Conservation (phyloP, 495 filamentous ascomycete species). For the Rhizodiscina lignyota region DNA sequence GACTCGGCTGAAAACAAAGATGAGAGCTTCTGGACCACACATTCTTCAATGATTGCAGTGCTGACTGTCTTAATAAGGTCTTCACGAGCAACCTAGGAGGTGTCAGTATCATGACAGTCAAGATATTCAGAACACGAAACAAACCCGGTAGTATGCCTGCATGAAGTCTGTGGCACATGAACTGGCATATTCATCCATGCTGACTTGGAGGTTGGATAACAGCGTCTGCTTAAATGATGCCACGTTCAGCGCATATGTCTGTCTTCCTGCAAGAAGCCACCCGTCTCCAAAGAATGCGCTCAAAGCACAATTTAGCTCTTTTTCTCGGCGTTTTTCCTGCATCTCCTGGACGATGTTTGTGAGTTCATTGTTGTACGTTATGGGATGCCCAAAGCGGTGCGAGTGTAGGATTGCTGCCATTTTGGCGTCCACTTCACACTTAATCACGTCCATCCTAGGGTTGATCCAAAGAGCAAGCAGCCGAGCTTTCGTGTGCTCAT, state of each 20-base stretch:
- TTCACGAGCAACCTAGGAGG: not conserved
- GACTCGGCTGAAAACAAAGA: not conserved
- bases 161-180: slow-evolving; percentile 1
- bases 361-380: slow-evolving; percentile 6
- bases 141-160: slow-evolving; percentile 6
- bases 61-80: not conserved
- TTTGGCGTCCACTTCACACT: not conserved
- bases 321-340: not conserved
- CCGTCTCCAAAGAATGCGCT: not conserved
- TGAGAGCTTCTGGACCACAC: slow-evolving; percentile 1
- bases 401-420: not conserved
- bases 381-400: slow-evolving; percentile 1
- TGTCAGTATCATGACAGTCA: not conserved
- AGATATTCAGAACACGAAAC: not conserved
- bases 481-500: not conserved
- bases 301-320: not conserved
- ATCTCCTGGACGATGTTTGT: slow-evolving; percentile 4
- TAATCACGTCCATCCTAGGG: not conserved
- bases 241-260: not conserved
- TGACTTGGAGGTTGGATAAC: not conserved
- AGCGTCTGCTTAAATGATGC: not conserved
- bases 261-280: not conserved
- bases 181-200: slow-evolving; percentile 3
- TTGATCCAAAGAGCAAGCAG: not conserved
- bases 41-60: not conserved